Conservation (phyloP, 2,329 filamentous ascomycete genomes). For the Periglandula ipomoeae region DNA sequence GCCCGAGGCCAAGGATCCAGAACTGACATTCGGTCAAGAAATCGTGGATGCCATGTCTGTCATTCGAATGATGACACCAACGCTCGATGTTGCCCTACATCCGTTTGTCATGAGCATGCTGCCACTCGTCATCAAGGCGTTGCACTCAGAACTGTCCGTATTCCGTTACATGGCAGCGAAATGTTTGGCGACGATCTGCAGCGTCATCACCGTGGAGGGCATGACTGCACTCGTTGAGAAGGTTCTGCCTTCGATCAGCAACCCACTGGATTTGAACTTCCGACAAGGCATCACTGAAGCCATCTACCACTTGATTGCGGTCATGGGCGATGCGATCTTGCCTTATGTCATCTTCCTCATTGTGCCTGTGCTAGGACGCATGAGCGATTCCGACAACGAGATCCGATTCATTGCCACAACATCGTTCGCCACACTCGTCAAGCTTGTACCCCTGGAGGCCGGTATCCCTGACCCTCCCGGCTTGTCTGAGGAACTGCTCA, state of each 20-base stretch:
- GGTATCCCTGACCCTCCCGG: constrained; percentile 95
- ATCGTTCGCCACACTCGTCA: constrained; percentile 92
- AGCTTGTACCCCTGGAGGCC: constrained; percentile 91
- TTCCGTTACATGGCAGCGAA: constrained; percentile 96
- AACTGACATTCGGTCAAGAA: constrained; percentile 74
- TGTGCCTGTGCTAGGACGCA: constrained; percentile 88
- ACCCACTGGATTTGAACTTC: constrained; percentile 77
- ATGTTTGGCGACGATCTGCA: constrained; percentile 94
- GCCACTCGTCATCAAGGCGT: constrained; percentile 75
- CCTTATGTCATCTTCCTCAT: constrained; percentile 99
- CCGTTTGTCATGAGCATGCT: constrained; percentile 75
- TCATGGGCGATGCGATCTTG: constrained; percentile 93
- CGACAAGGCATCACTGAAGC: constrained; percentile 91
- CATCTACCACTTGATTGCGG: constrained; percentile 93
- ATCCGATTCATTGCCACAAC: constrained; percentile 91
- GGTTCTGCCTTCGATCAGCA: constrained; percentile 85
- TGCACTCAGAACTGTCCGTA: constrained; percentile 82
- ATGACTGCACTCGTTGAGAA: constrained; percentile 95
- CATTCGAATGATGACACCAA: constrained; percentile 87
- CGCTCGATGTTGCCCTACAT: constrained; percentile 65
- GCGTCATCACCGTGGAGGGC: constrained; percentile 85
- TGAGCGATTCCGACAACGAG: constrained; percentile 97
- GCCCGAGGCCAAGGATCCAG: constrained; percentile 61
- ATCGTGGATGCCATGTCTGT: constrained; percentile 92
- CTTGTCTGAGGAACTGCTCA: constrained; percentile 76